Base-by-base conservation (phyloP, 2,329 filamentous ascomycete genomes). In the Akanthomyces muscarius region DNA sequence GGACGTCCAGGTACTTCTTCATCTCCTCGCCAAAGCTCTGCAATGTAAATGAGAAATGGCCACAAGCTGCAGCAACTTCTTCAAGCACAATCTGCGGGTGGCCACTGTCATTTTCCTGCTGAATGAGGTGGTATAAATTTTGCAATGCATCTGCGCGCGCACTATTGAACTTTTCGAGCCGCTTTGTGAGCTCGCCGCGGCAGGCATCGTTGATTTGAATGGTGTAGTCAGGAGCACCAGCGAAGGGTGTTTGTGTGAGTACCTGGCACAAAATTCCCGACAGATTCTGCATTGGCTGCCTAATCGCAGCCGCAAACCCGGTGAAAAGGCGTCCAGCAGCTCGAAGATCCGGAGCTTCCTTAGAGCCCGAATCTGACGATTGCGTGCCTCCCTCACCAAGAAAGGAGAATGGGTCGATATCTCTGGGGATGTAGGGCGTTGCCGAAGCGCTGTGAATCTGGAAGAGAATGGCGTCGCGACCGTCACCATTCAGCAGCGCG, bases 41-140 rank as follows among this genome's bases (percentile, higher is more conserved):
- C 21, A 97, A 78, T 33, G 90, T 94, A 72, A 92, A 96, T 73
- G 89, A 92, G 71, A 97, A 97, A 74, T 97, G 91, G 0, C 92
- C 92, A 71, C 93, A 97, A 63, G 91, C 94, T 11, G 93, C 92
- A 41, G 92, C 91, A 13, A 97, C 91, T 74, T 97, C 93, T 73
- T 97, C 93, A 63, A 95, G 89, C 72, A 96, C 92, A 1, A 92
- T 92, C 71, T 94, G 87, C 14, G 91, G 81, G 64, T 88, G 88
- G 47, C 89, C 80, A 51, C 83, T 82, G 5, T 85, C 80, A 61
- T 84, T 84, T 23, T 83, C 83, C 48, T 89, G 80, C 66, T 91
- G 86, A 66, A 90, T 90, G 59, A 85, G 88, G 66, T 84, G 86
- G 73, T 97, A 97, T 1, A 97, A 80, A 62, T 87, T 81, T 63